phyloP scores from a whole-genome alignment of 2,329 filamentous ascomycete genomes.

The Alternaria gansuensis region DNA sequence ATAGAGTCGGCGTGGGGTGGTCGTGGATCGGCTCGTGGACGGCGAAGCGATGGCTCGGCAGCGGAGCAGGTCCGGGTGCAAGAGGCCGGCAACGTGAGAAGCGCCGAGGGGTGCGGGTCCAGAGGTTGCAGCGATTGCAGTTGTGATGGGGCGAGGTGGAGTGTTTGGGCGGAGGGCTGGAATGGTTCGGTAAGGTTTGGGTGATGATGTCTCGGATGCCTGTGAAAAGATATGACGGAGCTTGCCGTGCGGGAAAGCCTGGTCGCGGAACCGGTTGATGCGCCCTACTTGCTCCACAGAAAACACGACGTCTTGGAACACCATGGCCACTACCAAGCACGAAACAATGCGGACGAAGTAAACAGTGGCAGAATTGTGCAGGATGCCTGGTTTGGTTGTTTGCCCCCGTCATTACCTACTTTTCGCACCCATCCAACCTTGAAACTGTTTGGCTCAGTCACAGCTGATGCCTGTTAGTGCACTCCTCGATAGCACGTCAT shows the following conservation, averaged over 20 bases:
- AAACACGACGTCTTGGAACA: constrained; percentile 14
- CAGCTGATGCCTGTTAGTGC: neutral
- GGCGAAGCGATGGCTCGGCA: constrained; percentile 33
- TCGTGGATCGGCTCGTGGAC: constrained; percentile 34
- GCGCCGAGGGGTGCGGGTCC: constrained; percentile 27
- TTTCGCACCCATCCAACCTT: constrained; percentile 25
- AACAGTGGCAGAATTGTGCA: neutral
- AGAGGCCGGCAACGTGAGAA: constrained; percentile 23
- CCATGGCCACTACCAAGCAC: neutral
- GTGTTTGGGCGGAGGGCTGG: constrained; percentile 31
- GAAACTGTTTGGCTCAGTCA: constrained; percentile 15
- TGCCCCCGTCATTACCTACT: constrained; percentile 20
- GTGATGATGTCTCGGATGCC: constrained; percentile 43
- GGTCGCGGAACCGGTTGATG: constrained; percentile 26
- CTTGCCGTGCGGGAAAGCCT: constrained; percentile 36
- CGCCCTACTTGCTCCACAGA: constrained; percentile 27
- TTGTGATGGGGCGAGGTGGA: constrained; percentile 40
- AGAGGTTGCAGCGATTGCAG: constrained; percentile 35
- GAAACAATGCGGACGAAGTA: neutral
- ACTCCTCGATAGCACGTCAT: neutral
- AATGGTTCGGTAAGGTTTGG: constrained; percentile 28
- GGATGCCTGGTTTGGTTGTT: neutral
- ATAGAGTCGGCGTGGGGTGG: constrained; percentile 32
- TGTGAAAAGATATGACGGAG: constrained; percentile 49
- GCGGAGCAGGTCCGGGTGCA: constrained; percentile 35